A percentile compares a stretch with the other conserved stretches of the same genome.
Evolutionary conservation across 495 filamentous ascomycete genomes (phyloP).

Genomic region (Achaetomiella virescens): DNA sequence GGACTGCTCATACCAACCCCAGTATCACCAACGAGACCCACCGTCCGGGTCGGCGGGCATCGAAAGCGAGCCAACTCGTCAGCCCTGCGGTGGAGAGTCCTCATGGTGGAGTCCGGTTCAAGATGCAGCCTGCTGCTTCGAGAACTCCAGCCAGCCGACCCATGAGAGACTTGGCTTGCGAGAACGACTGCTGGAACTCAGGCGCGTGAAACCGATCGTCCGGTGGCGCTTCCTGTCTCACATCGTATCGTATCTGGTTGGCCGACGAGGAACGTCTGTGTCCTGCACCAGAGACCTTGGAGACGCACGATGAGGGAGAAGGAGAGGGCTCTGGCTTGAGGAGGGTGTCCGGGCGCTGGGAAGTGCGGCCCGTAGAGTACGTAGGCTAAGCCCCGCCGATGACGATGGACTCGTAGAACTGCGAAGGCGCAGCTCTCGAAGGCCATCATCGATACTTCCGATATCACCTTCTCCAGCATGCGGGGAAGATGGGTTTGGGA

Average conservation of each 20-base stretch:
- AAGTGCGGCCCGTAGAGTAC: background rate
- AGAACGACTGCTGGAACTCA: constrained; percentile 29
- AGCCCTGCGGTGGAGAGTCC: constrained; percentile 24
- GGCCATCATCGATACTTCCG: background rate
- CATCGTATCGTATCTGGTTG: constrained; percentile 9
- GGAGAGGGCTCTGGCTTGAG: background rate
- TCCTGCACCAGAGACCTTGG: background rate
- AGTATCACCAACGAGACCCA: constrained; percentile 39
- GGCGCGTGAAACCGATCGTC: constrained; percentile 29
- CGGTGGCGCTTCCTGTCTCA: constrained; percentile 32
- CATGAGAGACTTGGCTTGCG: constrained; percentile 24
- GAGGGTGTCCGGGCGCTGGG: background rate
- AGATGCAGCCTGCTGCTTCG: constrained; percentile 24
- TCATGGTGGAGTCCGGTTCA: constrained; percentile 32
- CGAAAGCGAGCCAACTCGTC: constrained; percentile 26
- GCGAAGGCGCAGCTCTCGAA: background rate
- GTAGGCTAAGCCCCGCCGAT: background rate
- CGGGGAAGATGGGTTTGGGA: background rate
- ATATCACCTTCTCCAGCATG: background rate
- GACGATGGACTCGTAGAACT: background rate
- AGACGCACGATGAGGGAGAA: background rate
- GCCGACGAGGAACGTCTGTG: background rate
- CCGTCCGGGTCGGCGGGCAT: constrained; percentile 30
- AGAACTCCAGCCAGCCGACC: constrained; percentile 24
- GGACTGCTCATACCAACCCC: constrained; percentile 25